phyloP scores from a whole-genome alignment of 495 filamentous ascomycete species.

The Umbilicaria muhlenbergii region DNA sequence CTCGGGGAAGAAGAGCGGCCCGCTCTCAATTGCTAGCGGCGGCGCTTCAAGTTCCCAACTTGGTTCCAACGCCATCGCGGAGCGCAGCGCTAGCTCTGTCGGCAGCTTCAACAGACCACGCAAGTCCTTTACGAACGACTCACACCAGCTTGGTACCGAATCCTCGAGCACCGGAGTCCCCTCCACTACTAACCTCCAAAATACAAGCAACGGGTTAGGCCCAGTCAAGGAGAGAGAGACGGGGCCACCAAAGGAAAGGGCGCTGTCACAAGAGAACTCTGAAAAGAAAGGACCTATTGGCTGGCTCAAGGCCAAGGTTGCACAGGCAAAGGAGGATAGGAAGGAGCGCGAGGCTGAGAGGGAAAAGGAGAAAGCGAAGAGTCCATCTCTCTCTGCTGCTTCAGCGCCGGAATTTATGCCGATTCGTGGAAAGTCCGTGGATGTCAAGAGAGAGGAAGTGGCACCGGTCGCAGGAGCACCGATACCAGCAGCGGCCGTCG shows the following conservation, averaged over 20 bases:
- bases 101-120: constrained; percentile 38
- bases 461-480: too few relatives aligned
- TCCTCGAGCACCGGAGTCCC: constrained; percentile 13
- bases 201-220: constrained; percentile 21
- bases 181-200: constrained; percentile 22
- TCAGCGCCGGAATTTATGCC: too few relatives aligned
- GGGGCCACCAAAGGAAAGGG: constrained; percentile 5
- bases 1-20: constrained; percentile 36
- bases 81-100: constrained; percentile 52
- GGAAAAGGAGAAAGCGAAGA: constrained; percentile 34
- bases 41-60: constrained; percentile 26
- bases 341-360: constrained; percentile 38
- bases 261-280: constrained; percentile 24
- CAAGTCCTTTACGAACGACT: constrained; percentile 42
- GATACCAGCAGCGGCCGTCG: too few relatives aligned
- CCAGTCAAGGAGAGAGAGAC: constrained; percentile 20
- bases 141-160: constrained; percentile 26
- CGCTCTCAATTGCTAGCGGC: constrained; percentile 29
- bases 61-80: constrained; percentile 46
- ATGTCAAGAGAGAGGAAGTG: too few relatives aligned
- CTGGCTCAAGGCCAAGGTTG: constrained; percentile 74
- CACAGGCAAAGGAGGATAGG: constrained; percentile 54
- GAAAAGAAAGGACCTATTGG: constrained; percentile 59
- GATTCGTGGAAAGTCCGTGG: too few relatives aligned
- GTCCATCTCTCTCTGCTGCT: constrained; percentile 23